phyloP scores from a whole-genome alignment of 352 stramenopile species.

The Pythium myriotylum region DNA sequence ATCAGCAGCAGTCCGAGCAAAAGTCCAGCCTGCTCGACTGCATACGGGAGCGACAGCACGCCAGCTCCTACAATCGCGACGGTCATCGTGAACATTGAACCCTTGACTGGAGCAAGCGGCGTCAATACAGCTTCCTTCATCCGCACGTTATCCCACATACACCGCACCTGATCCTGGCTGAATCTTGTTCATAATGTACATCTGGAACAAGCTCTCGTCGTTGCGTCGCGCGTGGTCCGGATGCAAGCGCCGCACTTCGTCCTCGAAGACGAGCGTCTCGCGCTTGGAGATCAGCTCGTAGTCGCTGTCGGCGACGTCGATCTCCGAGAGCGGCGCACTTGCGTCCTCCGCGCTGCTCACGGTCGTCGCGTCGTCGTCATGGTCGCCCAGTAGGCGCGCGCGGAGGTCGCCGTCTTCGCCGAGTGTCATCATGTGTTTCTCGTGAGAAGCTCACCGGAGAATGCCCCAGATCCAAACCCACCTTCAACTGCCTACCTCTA shows the following conservation, averaged over 20 bases:
- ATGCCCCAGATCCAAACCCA: slow-evolving; percentile 8
- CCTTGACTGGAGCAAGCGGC: slow-evolving; percentile 60
- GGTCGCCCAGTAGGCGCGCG: slow-evolving; percentile 25
- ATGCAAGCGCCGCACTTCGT: slow-evolving; percentile 50
- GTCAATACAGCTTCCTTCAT: background rate
- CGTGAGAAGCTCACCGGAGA: background rate
- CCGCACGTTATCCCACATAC: background rate
- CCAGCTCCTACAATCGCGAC: slow-evolving; percentile 86
- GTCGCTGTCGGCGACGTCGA: slow-evolving; percentile 39
- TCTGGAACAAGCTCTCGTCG: slow-evolving; percentile 60
- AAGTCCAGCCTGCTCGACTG: slow-evolving; percentile 74
- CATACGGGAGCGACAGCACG: slow-evolving; percentile 80
- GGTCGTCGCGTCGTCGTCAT: slow-evolving; percentile 11
- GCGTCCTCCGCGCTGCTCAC: slow-evolving; percentile 1
- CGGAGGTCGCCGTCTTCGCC: slow-evolving; percentile 33
- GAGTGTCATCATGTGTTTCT: slow-evolving; percentile 30
- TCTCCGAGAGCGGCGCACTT: slow-evolving; percentile 18
- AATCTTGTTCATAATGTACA: slow-evolving; percentile 82
- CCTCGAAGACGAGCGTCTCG: slow-evolving; percentile 81
- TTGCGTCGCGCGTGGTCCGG: slow-evolving; percentile 32
- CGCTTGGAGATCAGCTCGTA: slow-evolving; percentile 75
- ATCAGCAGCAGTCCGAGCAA: slow-evolving; percentile 77
- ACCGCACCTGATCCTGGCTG: slow-evolving; percentile 75
- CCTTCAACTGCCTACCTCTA: slow-evolving; percentile 6
- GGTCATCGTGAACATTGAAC: slow-evolving; percentile 91